These are phyloP conservation scores for Boletales sp. DNA, from an alignment of 768 basidiomycete genomes.

Conservation along the genomic window DNA sequence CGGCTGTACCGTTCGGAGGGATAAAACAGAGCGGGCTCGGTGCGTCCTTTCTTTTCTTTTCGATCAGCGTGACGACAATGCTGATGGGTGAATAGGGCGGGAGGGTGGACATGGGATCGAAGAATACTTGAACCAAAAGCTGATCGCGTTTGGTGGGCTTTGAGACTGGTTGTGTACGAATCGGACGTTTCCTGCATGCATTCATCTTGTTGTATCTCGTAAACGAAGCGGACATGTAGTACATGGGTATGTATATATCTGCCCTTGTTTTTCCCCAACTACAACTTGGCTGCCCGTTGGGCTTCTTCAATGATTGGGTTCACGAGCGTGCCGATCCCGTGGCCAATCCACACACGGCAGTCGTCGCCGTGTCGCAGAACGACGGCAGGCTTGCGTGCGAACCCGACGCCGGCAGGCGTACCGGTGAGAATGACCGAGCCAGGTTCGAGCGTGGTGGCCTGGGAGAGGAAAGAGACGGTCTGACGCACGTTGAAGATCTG, in stretches of 20 bases:
- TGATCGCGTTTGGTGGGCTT: conserved; percentile 78
- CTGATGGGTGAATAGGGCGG: conserved; percentile 43
- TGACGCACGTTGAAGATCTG: conserved; percentile 79
- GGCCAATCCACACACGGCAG: conserved; percentile 62
- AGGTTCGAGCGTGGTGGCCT: conserved; percentile 78
- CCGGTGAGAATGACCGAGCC: conserved; percentile 83
- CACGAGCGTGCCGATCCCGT: conserved; percentile 75
- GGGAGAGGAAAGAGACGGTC: conserved; percentile 77
- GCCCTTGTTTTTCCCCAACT: conserved; percentile 4
- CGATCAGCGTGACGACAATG: neutral
- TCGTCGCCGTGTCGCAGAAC: conserved; percentile 74
- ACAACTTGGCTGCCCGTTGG: conserved; percentile 40
- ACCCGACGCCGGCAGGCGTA: conserved; percentile 81
- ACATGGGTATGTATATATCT: too few relatives aligned
- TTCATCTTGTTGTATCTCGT: too few relatives aligned
- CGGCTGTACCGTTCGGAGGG: conserved; percentile 84
- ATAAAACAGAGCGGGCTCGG: conserved; percentile 84
- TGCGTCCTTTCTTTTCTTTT: conserved; percentile 20
- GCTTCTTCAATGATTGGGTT: conserved; percentile 77
- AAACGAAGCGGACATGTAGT: too few relatives aligned
- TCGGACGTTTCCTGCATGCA: too few relatives aligned
- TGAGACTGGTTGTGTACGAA: conserved; percentile 13
- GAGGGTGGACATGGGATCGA: conserved; percentile 90
- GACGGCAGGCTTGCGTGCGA: conserved; percentile 64
- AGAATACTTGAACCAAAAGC: conserved; percentile 81